These are phyloP conservation scores for Aspergillus hortae DNA, from an alignment of 2,329 filamentous ascomycete species.

Conservation along the genomic window DNA sequence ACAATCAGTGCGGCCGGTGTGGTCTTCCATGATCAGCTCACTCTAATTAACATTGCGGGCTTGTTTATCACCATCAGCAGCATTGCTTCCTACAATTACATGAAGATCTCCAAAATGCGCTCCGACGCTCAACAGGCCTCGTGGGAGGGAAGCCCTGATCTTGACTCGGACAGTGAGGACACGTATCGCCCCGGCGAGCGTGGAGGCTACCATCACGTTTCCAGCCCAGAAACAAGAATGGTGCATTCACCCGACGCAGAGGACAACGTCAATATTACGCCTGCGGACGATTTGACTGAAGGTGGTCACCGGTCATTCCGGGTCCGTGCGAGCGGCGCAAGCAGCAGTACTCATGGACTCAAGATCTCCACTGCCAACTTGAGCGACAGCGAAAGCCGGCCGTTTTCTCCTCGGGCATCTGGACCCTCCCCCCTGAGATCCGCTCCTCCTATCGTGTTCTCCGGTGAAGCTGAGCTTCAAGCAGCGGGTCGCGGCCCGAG, in stretches of 20 bases:
- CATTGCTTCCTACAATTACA: constrained; percentile 87
- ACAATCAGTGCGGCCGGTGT: constrained; percentile 86
- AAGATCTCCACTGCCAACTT: constrained; percentile 29
- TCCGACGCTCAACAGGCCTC: constrained; percentile 59
- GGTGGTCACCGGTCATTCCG: constrained; percentile 28
- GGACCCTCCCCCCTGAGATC: constrained; percentile 26
- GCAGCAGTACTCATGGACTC: constrained; percentile 22
- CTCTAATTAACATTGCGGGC: constrained; percentile 80
- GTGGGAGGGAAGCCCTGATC: constrained; percentile 21
- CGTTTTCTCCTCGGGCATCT: constrained; percentile 16
- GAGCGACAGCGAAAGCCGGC: constrained; percentile 22
- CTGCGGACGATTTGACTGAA: constrained; percentile 18
- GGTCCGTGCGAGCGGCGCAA: constrained; percentile 31
- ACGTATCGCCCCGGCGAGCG: constrained; percentile 20
- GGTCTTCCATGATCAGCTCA: constrained; percentile 85
- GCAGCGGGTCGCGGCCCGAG: constrained; percentile 20
- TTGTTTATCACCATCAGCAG: constrained; percentile 83
- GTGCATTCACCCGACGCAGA: constrained; percentile 15
- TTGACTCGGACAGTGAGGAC: constrained; percentile 27
- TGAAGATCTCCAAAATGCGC: constrained; percentile 90
- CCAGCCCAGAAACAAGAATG: constrained; percentile 21
- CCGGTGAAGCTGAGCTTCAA: constrained; percentile 24
- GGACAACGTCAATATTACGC: constrained; percentile 25
- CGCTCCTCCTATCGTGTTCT: constrained; percentile 28
- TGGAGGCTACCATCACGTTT: constrained; percentile 25